Percentiles rank a stretch among this genome's conserved stretches.
phyloP scores from a whole-genome alignment of 139 green algal species.

The Chlorella sp. region DNA sequence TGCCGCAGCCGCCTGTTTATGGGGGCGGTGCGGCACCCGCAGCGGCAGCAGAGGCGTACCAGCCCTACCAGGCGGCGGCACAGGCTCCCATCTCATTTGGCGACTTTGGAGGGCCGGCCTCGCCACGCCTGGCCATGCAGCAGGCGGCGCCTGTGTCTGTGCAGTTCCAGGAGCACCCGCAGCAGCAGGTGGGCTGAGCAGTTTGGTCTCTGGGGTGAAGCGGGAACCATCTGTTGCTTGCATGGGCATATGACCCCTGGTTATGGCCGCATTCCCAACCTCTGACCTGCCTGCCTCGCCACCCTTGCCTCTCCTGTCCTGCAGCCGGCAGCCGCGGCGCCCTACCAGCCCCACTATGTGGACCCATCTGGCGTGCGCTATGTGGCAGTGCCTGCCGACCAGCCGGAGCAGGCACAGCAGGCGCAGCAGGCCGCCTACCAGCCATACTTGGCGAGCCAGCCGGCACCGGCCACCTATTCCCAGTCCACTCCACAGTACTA shows the following conservation, averaged over 20 bases:
- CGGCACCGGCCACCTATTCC: too few species aligned
- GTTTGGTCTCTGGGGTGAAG: too few species aligned
- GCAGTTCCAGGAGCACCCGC: slow-evolving; percentile 8
- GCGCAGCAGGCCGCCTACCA: background rate
- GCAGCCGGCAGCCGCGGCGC: background rate
- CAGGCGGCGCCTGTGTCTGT: background rate
- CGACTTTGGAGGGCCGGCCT: background rate
- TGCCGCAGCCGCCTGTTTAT: background rate
- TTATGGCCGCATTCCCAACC: too few species aligned
- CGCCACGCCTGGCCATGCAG: background rate
- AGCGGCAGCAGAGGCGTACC: background rate
- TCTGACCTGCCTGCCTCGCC: background rate
- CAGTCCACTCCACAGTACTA: slow-evolving; percentile 6
- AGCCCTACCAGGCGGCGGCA: background rate
- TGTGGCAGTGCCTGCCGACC: background rate
- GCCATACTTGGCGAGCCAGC: background rate
- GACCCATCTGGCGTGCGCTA: background rate
- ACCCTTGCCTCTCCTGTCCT: background rate
- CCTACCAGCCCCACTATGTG: background rate
- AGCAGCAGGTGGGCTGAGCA: background rate
- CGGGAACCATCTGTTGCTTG: too few species aligned
- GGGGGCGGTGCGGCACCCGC: background rate
- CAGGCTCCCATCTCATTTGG: background rate
- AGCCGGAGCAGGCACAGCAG: background rate
- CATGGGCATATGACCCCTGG: too few species aligned